A percentile compares a stretch with the other conserved stretches of the same genome.
phyloP scores from a whole-genome alignment of 495 filamentous ascomycete genomes.

The Hypoxylon crocopeplum region DNA sequence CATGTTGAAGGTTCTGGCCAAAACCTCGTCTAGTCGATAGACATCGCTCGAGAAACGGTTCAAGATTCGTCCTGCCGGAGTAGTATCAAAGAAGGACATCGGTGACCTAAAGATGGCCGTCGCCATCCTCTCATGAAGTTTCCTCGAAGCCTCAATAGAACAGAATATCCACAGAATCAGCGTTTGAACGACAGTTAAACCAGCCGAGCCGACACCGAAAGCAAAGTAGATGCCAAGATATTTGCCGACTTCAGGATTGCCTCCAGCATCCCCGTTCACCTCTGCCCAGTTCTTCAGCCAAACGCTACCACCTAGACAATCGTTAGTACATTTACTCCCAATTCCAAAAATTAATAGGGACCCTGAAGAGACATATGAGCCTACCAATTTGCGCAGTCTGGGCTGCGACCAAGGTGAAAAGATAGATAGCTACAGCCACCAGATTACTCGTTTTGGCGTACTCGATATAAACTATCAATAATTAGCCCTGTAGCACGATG shows the following conservation, averaged over 20 bases:
- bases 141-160: constrained; percentile 96
- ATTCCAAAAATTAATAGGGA: too few species aligned
- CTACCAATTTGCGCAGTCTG: constrained; percentile 78
- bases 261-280: constrained; percentile 67
- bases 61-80: constrained; percentile 93
- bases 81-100: constrained; percentile 99
- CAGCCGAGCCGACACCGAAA: constrained; percentile 87
- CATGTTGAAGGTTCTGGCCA: constrained; percentile 92
- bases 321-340: too few species aligned
- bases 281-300: constrained; percentile 97
- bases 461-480: constrained; percentile 69
- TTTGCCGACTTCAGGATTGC: constrained; percentile 79
- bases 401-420: constrained; percentile 74
- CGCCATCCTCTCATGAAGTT: constrained; percentile 98
- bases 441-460: constrained; percentile 96
- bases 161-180: constrained; percentile 99
- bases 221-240: constrained; percentile 95
- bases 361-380: constrained; percentile 44
- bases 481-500: constrained; percentile 23
- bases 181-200: constrained; percentile 87
- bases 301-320: constrained; percentile 66
- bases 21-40: constrained; percentile 93
- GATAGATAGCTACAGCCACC: constrained; percentile 80
- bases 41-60: constrained; percentile 98
- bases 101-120: constrained; percentile 97